Evolutionary conservation across 2,329 filamentous ascomycete species (phyloP).

Genomic region (Claviceps sorghi): DNA sequence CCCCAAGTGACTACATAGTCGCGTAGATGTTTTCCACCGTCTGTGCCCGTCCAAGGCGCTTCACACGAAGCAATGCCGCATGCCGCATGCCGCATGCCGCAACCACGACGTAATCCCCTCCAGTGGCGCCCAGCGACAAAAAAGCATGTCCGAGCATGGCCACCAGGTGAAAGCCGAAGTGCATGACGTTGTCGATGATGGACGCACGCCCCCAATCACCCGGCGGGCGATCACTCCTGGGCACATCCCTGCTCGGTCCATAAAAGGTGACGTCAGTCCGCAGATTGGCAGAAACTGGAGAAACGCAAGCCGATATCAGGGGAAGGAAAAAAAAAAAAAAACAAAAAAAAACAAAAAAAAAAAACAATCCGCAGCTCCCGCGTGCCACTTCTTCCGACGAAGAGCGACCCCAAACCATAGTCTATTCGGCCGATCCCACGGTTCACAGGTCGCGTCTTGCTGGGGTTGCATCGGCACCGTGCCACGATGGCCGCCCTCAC

Average conservation of each 20-base stretch:
- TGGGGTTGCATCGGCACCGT: background rate
- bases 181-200: background rate
- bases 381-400: background rate
- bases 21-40: background rate
- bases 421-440: background rate
- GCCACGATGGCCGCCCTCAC: too few species aligned
- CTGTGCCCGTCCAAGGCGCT: too few species aligned
- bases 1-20: too few species aligned
- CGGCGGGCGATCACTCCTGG: too few species aligned
- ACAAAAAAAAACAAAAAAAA: too few species aligned
- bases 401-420: background rate
- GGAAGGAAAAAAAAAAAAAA: too few species aligned
- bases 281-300: background rate
- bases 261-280: background rate
- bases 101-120: background rate
- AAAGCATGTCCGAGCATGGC: background rate
- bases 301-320: background rate
- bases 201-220: background rate
- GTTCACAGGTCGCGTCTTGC: background rate
- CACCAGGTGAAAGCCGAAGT: background rate
- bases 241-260: background rate
- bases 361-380: background rate
- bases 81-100: background rate
- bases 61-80: too few species aligned
- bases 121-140: background rate